phyloP scores from a whole-genome alignment of 345 rosid species.

The Salix purpurea region DNA sequence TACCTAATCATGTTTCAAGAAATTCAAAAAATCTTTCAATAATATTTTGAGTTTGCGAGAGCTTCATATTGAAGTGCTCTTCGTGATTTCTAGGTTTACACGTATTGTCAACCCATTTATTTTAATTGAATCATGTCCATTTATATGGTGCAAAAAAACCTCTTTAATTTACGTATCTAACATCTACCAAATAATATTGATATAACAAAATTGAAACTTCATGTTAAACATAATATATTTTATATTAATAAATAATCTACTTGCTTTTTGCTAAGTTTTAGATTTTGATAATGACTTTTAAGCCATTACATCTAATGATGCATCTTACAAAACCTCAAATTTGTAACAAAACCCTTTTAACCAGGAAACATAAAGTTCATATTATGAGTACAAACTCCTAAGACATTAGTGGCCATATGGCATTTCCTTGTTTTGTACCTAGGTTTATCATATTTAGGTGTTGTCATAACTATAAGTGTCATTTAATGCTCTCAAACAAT shows the following conservation, averaged over 20 bases:
- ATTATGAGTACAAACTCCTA: neutral
- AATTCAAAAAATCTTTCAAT: neutral
- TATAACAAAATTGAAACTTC: neutral
- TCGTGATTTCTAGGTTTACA: neutral
- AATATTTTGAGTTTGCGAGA: neutral
- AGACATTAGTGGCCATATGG: neutral
- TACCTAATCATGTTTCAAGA: neutral
- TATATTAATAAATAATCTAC: too few relatives aligned
- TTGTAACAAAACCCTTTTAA: neutral
- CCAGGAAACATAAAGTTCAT: neutral
- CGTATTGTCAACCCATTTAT: neutral
- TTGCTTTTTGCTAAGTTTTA: too few relatives aligned
- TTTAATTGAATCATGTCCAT: neutral
- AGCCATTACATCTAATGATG: neutral
- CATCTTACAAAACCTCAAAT: neutral
- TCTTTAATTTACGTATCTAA: neutral
- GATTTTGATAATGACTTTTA: neutral
- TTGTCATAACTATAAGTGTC: neutral
- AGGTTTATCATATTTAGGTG: neutral
- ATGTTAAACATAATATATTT: too few relatives aligned
- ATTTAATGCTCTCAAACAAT: slow-evolving; percentile 13
- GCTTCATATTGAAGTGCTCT: neutral
- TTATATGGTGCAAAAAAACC: neutral
- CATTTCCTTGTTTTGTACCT: neutral
- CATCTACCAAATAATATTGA: neutral